Conservation (phyloP, 176 grass and related monocot species). For the Cenchrus americanus region DNA sequence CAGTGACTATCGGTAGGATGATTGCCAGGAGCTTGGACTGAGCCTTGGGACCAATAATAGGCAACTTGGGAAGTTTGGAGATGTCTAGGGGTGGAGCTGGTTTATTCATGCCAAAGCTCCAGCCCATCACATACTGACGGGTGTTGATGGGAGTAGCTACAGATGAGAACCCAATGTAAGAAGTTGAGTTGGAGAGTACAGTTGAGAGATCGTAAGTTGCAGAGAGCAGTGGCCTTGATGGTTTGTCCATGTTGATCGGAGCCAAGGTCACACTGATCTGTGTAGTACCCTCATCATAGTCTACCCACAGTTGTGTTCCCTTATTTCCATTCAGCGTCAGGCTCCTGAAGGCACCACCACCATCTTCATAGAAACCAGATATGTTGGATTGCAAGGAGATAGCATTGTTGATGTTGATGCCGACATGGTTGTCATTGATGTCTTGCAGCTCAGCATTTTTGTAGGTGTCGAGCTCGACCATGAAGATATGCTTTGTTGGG, state of each 20-base stretch:
- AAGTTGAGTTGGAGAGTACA: neutral
- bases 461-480: slow-evolving; percentile 49
- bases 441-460: slow-evolving; percentile 37
- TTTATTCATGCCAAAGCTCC: slow-evolving; percentile 44
- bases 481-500: slow-evolving; percentile 19
- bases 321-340: neutral
- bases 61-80: slow-evolving; percentile 38
- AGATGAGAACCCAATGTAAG: slow-evolving; percentile 24
- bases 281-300: slow-evolving; percentile 2
- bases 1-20: slow-evolving; percentile 25
- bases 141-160: neutral
- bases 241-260: slow-evolving; percentile 19
- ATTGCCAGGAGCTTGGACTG: slow-evolving; percentile 24
- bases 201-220: slow-evolving; percentile 30
- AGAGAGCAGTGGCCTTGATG: slow-evolving; percentile 28
- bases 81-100: slow-evolving; percentile 26
- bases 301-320: slow-evolving; percentile 24
- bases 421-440: slow-evolving; percentile 41
- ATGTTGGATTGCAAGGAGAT: neutral
- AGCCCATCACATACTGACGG: slow-evolving; percentile 44
- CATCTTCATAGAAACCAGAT: slow-evolving; percentile 39
- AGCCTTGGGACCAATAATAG: neutral
- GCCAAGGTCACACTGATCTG: neutral
- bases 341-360: neutral
- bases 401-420: neutral